phyloP scores from a whole-genome alignment of 371 early-diverging fungal species.

The Mortierella sp. region DNA sequence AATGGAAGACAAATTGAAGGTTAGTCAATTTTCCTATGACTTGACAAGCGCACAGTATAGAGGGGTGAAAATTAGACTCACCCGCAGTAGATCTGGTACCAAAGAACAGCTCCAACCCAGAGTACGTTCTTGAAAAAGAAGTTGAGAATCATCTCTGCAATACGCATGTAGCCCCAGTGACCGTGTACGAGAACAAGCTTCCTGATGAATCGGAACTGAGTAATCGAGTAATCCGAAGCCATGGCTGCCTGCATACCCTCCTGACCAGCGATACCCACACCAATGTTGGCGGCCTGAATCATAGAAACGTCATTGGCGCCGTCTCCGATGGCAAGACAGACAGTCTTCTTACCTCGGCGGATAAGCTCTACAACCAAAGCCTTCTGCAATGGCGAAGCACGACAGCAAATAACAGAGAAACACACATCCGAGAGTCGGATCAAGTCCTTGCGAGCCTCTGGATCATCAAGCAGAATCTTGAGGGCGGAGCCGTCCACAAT shows the following conservation, averaged over 20 bases:
- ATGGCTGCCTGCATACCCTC: constrained; percentile 94
- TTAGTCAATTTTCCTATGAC: background rate
- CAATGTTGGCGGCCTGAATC: constrained; percentile 97
- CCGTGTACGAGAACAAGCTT: constrained; percentile 89
- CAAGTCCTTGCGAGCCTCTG: constrained; percentile 70
- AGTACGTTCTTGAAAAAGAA: constrained; percentile 96
- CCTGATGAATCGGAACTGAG: constrained; percentile 90
- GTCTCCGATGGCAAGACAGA: constrained; percentile 96
- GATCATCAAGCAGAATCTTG: constrained; percentile 78
- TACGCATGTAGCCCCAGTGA: constrained; percentile 90
- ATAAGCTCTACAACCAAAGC: constrained; percentile 95
- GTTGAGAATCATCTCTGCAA: constrained; percentile 89
- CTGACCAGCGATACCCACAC: constrained; percentile 93
- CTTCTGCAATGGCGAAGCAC: constrained; percentile 97
- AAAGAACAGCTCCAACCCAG: constrained; percentile 86
- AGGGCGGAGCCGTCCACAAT: constrained; percentile 94
- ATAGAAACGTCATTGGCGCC: constrained; percentile 97
- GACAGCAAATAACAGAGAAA: constrained; percentile 93
- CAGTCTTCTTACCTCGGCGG: constrained; percentile 77
- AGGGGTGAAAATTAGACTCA: constrained; percentile 46
- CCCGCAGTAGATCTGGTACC: constrained; percentile 88
- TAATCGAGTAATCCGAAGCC: constrained; percentile 92
- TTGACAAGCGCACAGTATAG: background rate
- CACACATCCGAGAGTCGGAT: constrained; percentile 85
- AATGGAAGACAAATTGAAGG: background rate